These are phyloP conservation scores for Candida xiaguanensis DNA, from an alignment of 805 yeast species.

Conservation along the genomic window DNA sequence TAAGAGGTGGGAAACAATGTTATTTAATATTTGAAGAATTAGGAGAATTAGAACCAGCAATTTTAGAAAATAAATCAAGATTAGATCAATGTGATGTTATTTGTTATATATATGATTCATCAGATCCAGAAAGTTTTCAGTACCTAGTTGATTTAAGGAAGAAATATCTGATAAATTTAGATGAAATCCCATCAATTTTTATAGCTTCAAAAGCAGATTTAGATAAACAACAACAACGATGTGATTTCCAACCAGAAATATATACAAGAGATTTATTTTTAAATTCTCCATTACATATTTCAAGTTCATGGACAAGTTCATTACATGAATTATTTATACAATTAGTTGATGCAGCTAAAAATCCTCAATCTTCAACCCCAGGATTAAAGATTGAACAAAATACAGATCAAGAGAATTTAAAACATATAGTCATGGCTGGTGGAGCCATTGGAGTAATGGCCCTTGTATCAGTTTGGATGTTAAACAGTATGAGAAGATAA, in stretches of 20 bases:
- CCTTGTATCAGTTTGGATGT: conserved; percentile 59
- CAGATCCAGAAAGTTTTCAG: conserved; percentile 93
- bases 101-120: conserved; percentile 87
- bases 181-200: conserved; percentile 72
- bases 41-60: conserved; percentile 81
- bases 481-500: conserved; percentile 36
- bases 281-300: conserved; percentile 85
- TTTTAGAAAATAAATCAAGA: conserved; percentile 64
- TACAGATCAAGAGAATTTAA: conserved; percentile 45
- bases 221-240: conserved; percentile 92
- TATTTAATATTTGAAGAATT: conserved; percentile 87
- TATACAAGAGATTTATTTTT: conserved; percentile 64
- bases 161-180: conserved; percentile 53
- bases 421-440: conserved; percentile 58
- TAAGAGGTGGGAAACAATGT: conserved; percentile 93
- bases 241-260: conserved; percentile 81
- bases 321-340: conserved; percentile 81
- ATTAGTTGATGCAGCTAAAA: conserved; percentile 81
- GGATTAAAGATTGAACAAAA: conserved; percentile 59
- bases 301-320: conserved; percentile 87
- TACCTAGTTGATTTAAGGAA: conserved; percentile 68
- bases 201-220: conserved; percentile 94
- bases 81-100: conserved; percentile 86
- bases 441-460: conserved; percentile 68
- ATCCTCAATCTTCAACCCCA: conserved; percentile 76